A percentile compares a stretch with the other conserved stretches of the same genome.
These are phyloP conservation scores for Paramecium octaurelia DNA, from an alignment of 73 alveolate species.

Conservation along the genomic window DNA sequence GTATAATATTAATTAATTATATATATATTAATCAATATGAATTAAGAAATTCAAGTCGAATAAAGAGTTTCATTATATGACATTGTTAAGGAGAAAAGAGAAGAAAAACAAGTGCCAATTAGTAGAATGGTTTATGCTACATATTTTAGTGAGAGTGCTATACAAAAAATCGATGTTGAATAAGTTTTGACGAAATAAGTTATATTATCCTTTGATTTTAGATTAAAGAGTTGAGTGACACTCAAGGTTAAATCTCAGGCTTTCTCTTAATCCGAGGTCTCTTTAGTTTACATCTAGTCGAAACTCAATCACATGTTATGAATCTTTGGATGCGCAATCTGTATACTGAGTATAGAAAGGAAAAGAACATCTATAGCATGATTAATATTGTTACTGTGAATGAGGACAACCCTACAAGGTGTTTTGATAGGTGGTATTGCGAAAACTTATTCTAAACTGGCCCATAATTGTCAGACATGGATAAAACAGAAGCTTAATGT, in stretches of 20 bases:
- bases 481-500: constrained; percentile 8
- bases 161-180: constrained; percentile 27
- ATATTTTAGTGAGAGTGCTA: constrained; percentile 29
- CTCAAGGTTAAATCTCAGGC: background rate
- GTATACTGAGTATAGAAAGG: constrained; percentile 29
- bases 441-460: constrained; percentile 48
- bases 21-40: background rate
- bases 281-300: constrained; percentile 3
- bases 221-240: constrained; percentile 45
- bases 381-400: constrained; percentile 28
- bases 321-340: constrained; percentile 8
- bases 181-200: constrained; percentile 25
- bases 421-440: constrained; percentile 44
- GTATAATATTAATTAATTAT: background rate
- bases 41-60: constrained; percentile 9
- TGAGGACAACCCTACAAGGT: constrained; percentile 40
- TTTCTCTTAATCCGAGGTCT: constrained; percentile 31
- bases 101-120: background rate
- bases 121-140: constrained; percentile 47
- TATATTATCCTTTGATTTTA: background rate
- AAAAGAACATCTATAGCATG: constrained; percentile 37
- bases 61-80: constrained; percentile 14
- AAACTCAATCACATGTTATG: background rate
- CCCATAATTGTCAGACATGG: constrained; percentile 35
- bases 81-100: background rate